Percentiles rank a stretch among this genome's conserved stretches.
Evolutionary conservation across 129 eudicot genomes (phyloP).

Genomic region (Chrysanthemum seticuspe): DNA sequence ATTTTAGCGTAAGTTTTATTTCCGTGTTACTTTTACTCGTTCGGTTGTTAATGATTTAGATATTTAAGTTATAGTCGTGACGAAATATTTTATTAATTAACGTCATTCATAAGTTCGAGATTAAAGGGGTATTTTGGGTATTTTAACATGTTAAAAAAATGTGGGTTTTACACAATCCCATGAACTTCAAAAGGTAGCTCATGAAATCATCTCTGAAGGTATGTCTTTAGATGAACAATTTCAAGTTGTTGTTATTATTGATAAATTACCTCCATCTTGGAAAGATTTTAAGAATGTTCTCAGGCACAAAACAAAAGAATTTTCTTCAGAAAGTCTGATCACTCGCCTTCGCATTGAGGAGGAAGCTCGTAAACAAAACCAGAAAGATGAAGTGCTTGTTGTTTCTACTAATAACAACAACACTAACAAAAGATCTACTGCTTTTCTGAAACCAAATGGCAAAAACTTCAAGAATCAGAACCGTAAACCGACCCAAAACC

Average conservation of each 20-base stretch:
- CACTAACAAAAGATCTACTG: neutral
- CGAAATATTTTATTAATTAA: too few species aligned
- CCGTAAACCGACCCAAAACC: neutral
- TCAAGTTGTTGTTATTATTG: neutral
- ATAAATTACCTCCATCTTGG: neutral
- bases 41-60: too few species aligned
- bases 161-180: too few species aligned
- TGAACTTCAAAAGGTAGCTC: neutral
- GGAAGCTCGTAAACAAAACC: too few species aligned
- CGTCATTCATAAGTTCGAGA: too few species aligned
- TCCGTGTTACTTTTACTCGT: too few species aligned
- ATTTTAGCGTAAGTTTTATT: too few species aligned
- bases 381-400: too few species aligned
- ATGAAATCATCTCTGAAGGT: constrained; percentile 2
- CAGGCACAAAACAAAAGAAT: neutral
- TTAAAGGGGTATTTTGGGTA: too few species aligned
- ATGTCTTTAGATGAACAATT: neutral
- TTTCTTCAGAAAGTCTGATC: neutral
- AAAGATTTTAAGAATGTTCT: neutral
- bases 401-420: neutral
- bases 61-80: neutral
- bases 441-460: neutral
- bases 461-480: neutral
- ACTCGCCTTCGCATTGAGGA: neutral
- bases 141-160: too few species aligned